Evolutionary conservation across 306 rosid species (phyloP), one percentile per base, ranked within the genome.

Genomic region (Adenanthera pavonina): DNA sequence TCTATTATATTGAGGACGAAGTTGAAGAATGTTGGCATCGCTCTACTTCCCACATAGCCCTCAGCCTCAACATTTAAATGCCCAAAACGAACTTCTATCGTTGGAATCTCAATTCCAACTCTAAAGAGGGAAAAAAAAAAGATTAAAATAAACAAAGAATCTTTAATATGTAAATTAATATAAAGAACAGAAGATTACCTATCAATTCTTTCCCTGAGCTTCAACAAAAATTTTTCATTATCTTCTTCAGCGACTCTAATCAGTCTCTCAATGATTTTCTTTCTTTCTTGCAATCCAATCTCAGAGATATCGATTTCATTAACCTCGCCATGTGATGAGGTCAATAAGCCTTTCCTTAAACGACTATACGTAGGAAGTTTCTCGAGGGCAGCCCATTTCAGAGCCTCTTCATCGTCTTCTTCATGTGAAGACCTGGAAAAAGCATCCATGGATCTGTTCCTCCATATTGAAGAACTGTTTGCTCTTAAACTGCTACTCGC

Each of bases 321-420:
- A 3, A 85, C 88, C 69, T 81, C 83, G 1, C 94, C 94, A 3
- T 13, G 43, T 3, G 94, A 80, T 1, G 85, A 40, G 6, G 86
- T 76, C 36, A 93, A 77, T 56, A 93, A 73, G 3, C 96, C 96
- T 87, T 78, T 93, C 81, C 80, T 91, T 49, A 93, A 54, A 44
- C 96, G 97, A 52, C 43, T 76, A 77, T 84, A 88, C 7, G 96
- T 88, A 14, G 96, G 97, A 73, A 93, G 96, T 70, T 75, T 90
- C 74, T 93, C 90, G 6, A 93, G 80, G 1, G 91, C 92, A 61
- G 92, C 91, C 96, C 96, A 90, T 65, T 75, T 87, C 9, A 93
- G 96, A 86, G 91, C 92, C 68, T 78, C 89, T 78, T 90, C 96
- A 51, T 91, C 92, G 3, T 89, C 87, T 46, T 78, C 91, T 4